A percentile compares a stretch with the other conserved stretches of the same genome.
Evolutionary conservation across 2,329 filamentous ascomycete species (phyloP).

Genomic region (Nemania sp.): DNA sequence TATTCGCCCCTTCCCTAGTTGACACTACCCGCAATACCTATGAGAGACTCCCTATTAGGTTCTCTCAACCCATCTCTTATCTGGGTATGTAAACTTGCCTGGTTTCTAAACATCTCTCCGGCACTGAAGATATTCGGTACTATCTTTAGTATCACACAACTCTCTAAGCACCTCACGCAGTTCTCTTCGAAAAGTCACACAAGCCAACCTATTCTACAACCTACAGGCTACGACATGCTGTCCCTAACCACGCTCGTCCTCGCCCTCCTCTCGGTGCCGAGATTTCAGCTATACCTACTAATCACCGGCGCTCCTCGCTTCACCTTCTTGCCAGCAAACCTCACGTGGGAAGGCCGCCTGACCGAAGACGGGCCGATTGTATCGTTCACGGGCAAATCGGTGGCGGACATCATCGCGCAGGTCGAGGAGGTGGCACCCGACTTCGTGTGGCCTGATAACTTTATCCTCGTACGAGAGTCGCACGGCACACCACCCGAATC

Average conservation of each 20-base stretch:
- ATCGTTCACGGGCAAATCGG: slow-evolving; percentile 12
- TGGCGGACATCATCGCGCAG: slow-evolving; percentile 24
- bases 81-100: background rate
- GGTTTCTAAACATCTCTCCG: background rate
- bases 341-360: slow-evolving; percentile 26
- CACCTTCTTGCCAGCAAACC: background rate
- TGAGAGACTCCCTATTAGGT: background rate
- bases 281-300: background rate
- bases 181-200: background rate
- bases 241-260: background rate
- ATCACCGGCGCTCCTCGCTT: background rate
- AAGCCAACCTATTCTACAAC: background rate
- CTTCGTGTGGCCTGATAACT: background rate
- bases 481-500: background rate
- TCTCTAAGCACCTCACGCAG: background rate
- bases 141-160: background rate
- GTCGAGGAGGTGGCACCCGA: slow-evolving; percentile 11
- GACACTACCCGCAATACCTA: background rate
- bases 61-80: background rate
- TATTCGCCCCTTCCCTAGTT: background rate
- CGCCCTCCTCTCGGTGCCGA: background rate
- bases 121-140: background rate
- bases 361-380: slow-evolving; percentile 34
- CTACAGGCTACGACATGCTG: slow-evolving; percentile 4
- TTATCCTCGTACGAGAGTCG: background rate